These are phyloP conservation scores for Clonostachys rhizophaga DNA, from an alignment of 2,329 filamentous ascomycete genomes.

Conservation along the genomic window DNA sequence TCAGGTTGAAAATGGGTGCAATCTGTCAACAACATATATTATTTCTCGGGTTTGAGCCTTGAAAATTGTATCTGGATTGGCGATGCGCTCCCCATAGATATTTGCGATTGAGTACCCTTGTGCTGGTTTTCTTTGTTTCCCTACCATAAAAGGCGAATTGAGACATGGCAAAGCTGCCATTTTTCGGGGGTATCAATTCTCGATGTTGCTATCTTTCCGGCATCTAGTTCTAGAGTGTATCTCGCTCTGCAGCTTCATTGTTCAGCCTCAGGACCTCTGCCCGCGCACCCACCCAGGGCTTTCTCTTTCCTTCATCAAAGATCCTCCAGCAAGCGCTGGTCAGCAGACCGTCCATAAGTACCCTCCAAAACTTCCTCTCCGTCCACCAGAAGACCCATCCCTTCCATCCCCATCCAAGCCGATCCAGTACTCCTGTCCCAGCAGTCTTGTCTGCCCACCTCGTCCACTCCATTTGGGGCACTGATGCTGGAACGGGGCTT, in stretches of 20 bases:
- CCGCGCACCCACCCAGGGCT: conserved; percentile 30
- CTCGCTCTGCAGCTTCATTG: conserved; percentile 1
- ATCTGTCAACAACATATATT: too few relatives aligned
- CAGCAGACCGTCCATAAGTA: conserved; percentile 30
- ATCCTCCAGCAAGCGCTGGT: conserved; percentile 32
- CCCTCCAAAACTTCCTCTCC: conserved; percentile 26
- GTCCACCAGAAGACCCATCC: conserved; percentile 34
- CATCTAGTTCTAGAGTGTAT: too few relatives aligned
- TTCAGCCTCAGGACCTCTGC: conserved; percentile 25
- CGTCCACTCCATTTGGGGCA: conserved; percentile 26
- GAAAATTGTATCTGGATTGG: too few relatives aligned
- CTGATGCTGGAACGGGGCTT: conserved; percentile 14
- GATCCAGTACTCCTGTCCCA: conserved; percentile 30
- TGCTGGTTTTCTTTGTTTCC: too few relatives aligned
- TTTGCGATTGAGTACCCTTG: too few relatives aligned
- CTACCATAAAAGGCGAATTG: too few relatives aligned
- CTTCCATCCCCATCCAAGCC: conserved; percentile 31
- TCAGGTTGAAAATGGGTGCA: too few relatives aligned
- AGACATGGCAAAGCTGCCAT: too few relatives aligned
- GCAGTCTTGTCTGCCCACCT: conserved; percentile 33
- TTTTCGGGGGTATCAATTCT: too few relatives aligned
- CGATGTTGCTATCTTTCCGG: too few relatives aligned
- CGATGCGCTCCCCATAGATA: too few relatives aligned
- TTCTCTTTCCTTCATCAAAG: conserved; percentile 30
- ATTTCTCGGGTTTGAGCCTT: too few relatives aligned